Percentiles rank a stretch among this genome's conserved stretches.
Evolutionary conservation across 2,329 filamentous ascomycete species (phyloP).

Genomic region (Sphaerulina vaccinii): DNA sequence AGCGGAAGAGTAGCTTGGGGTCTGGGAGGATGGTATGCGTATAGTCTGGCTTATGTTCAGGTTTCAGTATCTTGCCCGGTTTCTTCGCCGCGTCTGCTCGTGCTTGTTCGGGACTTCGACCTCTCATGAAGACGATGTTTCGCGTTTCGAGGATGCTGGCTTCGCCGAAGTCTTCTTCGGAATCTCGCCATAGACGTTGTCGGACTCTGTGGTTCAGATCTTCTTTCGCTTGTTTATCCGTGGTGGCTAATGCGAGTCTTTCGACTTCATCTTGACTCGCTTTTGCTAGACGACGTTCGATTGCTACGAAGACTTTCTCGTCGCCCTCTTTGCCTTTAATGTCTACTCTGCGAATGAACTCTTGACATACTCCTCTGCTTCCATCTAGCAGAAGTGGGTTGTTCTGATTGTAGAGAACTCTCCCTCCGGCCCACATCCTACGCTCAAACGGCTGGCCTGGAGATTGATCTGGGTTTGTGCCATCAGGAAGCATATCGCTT

Average conservation of each 20-base stretch:
- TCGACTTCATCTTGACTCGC: slow-evolving; percentile 33
- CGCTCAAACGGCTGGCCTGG: slow-evolving; percentile 71
- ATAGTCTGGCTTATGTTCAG: slow-evolving; percentile 54
- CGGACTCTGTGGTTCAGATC: slow-evolving; percentile 40
- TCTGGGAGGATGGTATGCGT: slow-evolving; percentile 64
- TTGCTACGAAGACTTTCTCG: slow-evolving; percentile 61
- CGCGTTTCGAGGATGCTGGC: slow-evolving; percentile 57
- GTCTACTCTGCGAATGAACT: slow-evolving; percentile 49
- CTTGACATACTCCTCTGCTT: slow-evolving; percentile 45
- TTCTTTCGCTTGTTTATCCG: slow-evolving; percentile 34
- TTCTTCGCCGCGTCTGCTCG: slow-evolving; percentile 33
- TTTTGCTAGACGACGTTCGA: slow-evolving; percentile 53
- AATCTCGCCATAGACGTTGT: slow-evolving; percentile 45
- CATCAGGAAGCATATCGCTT: slow-evolving; percentile 69
- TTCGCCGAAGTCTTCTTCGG: slow-evolving; percentile 45
- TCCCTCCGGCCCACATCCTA: slow-evolving; percentile 87
- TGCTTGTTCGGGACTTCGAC: slow-evolving; percentile 44
- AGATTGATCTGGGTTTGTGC: slow-evolving; percentile 76
- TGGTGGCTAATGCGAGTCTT: slow-evolving; percentile 40
- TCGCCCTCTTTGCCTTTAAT: slow-evolving; percentile 51
- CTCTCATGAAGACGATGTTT: slow-evolving; percentile 63
- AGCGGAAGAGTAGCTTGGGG: slow-evolving; percentile 76
- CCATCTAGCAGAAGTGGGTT: slow-evolving; percentile 36
- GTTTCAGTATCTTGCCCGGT: slow-evolving; percentile 43
- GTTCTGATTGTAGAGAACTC: slow-evolving; percentile 55